Conservation (phyloP, 1,284 basidiomycete species). For the Neonothopanus nambi region DNA sequence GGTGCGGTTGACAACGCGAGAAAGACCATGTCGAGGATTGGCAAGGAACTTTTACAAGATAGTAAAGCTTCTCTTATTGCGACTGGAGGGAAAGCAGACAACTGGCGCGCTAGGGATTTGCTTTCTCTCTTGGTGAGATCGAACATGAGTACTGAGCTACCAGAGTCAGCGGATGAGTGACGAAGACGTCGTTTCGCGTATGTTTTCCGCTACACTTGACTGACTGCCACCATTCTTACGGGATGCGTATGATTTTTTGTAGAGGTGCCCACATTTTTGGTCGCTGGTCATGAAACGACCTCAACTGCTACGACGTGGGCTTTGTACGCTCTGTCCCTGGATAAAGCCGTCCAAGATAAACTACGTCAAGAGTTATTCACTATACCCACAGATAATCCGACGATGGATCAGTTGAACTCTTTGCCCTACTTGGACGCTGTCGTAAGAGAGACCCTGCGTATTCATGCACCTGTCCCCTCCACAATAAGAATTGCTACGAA, state of each 20-base stretch:
- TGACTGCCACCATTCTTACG: neutral
- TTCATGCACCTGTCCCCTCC: conserved; percentile 61
- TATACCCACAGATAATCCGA: conserved; percentile 50
- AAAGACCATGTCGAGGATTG: conserved; percentile 36
- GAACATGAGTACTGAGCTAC: conserved; percentile 61
- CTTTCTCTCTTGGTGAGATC: conserved; percentile 59
- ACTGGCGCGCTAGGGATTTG: conserved; percentile 42
- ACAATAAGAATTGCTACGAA: conserved; percentile 51
- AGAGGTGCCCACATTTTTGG: conserved; percentile 63
- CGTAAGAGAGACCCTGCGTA: conserved; percentile 67
- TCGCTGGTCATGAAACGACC: conserved; percentile 80
- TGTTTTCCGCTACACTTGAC: conserved; percentile 23
- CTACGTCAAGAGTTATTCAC: conserved; percentile 68
- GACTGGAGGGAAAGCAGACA: conserved; percentile 31
- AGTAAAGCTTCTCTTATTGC: conserved; percentile 39
- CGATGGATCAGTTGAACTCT: conserved; percentile 60
- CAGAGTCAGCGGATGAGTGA: conserved; percentile 66
- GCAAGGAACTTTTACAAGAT: conserved; percentile 42
- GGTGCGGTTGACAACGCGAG: conserved; percentile 6
- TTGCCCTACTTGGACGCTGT: conserved; percentile 67
- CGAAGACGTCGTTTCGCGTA: conserved; percentile 74
- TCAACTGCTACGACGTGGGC: conserved; percentile 61
- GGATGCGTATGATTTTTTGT: neutral
- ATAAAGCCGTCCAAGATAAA: conserved; percentile 58
- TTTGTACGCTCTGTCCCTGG: conserved; percentile 59